Evolutionary conservation across 106 monocot genomes (phyloP), one percentile per base, ranked within the genome.

Genomic region (Dendrobium huoshanense): DNA sequence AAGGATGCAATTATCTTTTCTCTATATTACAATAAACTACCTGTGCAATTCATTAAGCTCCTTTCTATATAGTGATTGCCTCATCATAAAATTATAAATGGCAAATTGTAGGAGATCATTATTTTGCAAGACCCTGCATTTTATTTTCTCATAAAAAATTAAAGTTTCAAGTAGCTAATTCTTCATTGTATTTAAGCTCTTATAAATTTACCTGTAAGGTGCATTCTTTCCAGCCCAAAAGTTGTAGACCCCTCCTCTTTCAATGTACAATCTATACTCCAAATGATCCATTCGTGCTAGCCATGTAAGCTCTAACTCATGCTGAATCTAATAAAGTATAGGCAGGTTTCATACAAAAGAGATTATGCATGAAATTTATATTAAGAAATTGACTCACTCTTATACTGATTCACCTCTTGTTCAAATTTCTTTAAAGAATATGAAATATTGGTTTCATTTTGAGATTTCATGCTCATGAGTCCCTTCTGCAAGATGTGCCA

Each of bases 221-320:
- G 67, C 67, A 2, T 79, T 29, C 68, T 86, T 86, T 16, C 75
- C 79, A 31, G 72, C 41, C 77, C 54, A 78, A 5, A 81, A 31
- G 55, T 20, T 24, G 27, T 78, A 73, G 7, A 7, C 54, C 25
- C 77, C 43, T 9, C 27, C 31, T 77, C 78, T 61, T 78, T 87
- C 84, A 42, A 84, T 84, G 51, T 77, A 64, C 7, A 7, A 75
- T 20, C 81, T 78, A 29, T 84, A 81, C 76, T 87, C 87, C 13
- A 81, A 27, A 75, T 84, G 78, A 75, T 87, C 87, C 65, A 81
- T 79, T 73, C 81, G 80, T 45, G 81, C 61, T 51, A 87, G 22
- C 84, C 87, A 87, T 20, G 78, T 80, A 75, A 24, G 11, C 15
- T 8, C 20, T 33, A 84, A 6, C 72, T 84, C 84, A 29, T 84